Base-by-base conservation (phyloP, 176 grass and related monocot genomes). In the Oryza glumipatula region DNA sequence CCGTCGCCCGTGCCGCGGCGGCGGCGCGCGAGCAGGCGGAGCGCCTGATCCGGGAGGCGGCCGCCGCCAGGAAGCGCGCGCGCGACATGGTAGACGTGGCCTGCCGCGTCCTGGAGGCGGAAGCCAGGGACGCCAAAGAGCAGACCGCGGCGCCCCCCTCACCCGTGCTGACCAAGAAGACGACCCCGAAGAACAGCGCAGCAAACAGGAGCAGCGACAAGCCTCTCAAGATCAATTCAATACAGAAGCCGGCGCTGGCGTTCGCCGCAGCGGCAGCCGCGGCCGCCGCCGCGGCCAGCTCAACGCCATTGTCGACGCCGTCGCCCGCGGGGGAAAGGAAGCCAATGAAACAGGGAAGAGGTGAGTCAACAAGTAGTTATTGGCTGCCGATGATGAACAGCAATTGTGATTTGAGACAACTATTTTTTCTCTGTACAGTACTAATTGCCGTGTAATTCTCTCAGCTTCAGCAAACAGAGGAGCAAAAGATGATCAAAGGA, bases 71-170 rank as follows among this genome's bases (percentile, higher is more conserved):
- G 77, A 99, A 94, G 86, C 82, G 91, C 11, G 69, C 91, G 41
- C 93, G 91, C 14, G 88, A 94, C 52, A 89, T 88, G 85, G 74
- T 96, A 0, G 96, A 99, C 83, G 70, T 80, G 0, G 87, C 84
- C 6, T 86, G 78, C 72, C 79, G 86, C 48, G 54, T 70, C 30
- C 86, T 83, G 64, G 83, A 83, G 72, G 79, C 84, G 45, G 91
- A 95, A 10, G 19, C 90, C 7, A 87, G 39, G 84, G 72, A 82
- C 3, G 77, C 74, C 66, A 68, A 52, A 61, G 68, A 33, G 65
- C 61, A 23, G 2, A 26, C 30, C 3, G 19, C 60, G 1, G 10
- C 67, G 56, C 46, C 77, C 2, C 41, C 41, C 0, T 63, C 14
- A 1, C 69, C 84, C 1, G 19, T 9, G 17, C 56, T n/a, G 56